A percentile compares a stretch with the other conserved stretches of the same genome.
Conservation (phyloP, 306 rosid species). For the Trifolium fragiferum region DNA sequence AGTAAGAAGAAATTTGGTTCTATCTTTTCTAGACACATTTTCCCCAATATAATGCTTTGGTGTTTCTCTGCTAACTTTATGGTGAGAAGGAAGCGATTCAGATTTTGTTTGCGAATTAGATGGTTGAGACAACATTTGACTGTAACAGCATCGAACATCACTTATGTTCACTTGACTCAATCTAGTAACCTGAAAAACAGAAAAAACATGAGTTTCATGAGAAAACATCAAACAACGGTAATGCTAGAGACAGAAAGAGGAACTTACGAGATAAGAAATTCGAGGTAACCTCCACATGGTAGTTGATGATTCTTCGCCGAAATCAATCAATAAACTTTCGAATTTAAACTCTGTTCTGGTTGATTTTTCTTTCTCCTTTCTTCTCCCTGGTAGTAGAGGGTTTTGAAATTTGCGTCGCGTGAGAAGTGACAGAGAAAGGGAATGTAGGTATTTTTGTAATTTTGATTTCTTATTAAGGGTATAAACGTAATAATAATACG, state of each 20-base stretch:
- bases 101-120: constrained; percentile 10
- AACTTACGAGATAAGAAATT: constrained; percentile 45
- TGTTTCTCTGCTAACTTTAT: background rate
- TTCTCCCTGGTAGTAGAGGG: no score
- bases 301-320: background rate
- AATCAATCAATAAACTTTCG: no score
- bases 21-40: constrained; percentile 51
- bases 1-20: constrained; percentile 42
- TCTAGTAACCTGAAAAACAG: constrained; percentile 40
- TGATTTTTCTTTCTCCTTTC: no score
- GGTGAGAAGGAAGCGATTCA: constrained; percentile 7
- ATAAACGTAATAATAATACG: no score
- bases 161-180: constrained; percentile 17
- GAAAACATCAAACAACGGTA: background rate
- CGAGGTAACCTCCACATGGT: constrained; percentile 49
- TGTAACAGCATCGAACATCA: constrained; percentile 27
- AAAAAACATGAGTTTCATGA: background rate
- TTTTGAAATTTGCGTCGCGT: no score
- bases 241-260: background rate
- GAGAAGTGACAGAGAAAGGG: no score
- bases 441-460: no score
- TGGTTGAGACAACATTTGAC: constrained; percentile 20
- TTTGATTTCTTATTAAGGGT: no score
- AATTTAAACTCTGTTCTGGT: no score
- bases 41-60: constrained; percentile 44